Conservation (phyloP, 495 filamentous ascomycete species). For the Aspergillus heteromorphus region DNA sequence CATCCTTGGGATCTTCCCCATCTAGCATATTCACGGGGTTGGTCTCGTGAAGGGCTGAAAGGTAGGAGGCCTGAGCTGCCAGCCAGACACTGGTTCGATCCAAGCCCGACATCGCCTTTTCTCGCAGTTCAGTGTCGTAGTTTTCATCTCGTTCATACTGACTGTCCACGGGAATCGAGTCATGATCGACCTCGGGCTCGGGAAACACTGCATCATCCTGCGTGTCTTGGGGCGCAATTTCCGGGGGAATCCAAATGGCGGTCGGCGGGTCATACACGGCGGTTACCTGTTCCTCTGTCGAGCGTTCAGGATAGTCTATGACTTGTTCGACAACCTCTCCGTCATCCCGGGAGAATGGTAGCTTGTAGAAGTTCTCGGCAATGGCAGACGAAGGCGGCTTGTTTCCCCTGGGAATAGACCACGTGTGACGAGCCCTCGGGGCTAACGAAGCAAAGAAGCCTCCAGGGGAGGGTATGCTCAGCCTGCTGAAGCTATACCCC, state of each 20-base stretch:
- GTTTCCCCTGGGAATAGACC: constrained; percentile 48
- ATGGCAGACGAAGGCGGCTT: constrained; percentile 70
- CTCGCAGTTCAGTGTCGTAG: constrained; percentile 61
- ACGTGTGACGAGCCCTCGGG: constrained; percentile 67
- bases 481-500: constrained; percentile 54
- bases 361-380: constrained; percentile 78
- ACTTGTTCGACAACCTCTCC: constrained; percentile 60
- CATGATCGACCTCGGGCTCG: constrained; percentile 33
- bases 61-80: constrained; percentile 68
- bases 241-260: constrained; percentile 40
- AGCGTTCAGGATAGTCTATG: constrained; percentile 52
- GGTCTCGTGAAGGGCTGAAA: constrained; percentile 62
- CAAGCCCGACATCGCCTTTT: constrained; percentile 58
- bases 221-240: constrained; percentile 17
- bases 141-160: constrained; percentile 61
- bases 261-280: constrained; percentile 53
- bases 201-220: constrained; percentile 26
- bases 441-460: constrained; percentile 85
- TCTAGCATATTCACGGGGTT: constrained; percentile 50
- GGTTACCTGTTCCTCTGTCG: constrained; percentile 40
- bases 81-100: constrained; percentile 83
- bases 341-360: constrained; percentile 58
- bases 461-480: constrained; percentile 84
- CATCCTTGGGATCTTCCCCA: constrained; percentile 21
- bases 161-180: constrained; percentile 36